Conservation (phyloP, 2,329 filamentous ascomycete genomes). For the Pseudogymnoascus sp. region DNA sequence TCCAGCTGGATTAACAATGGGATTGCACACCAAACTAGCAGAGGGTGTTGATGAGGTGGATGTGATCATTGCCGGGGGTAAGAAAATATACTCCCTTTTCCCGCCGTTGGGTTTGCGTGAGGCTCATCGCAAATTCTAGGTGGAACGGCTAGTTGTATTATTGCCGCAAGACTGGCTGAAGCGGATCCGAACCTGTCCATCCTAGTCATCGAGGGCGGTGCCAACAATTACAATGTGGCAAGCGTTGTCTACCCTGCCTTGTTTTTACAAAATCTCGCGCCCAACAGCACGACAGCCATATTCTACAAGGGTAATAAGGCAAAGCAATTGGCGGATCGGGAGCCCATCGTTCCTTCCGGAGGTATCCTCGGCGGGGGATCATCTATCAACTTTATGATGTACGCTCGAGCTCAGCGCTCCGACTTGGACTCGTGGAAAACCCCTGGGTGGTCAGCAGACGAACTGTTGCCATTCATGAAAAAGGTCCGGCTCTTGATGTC, state of each 20-base stretch:
- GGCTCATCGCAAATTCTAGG: constrained; percentile 21
- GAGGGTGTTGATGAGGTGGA: constrained; percentile 12
- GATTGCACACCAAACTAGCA: constrained; percentile 11
- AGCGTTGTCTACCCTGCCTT: constrained; percentile 37
- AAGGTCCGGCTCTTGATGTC: constrained; percentile 35
- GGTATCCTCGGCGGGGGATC: constrained; percentile 55
- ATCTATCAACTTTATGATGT: constrained; percentile 51
- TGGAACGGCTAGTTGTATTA: constrained; percentile 34
- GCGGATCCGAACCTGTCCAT: constrained; percentile 36
- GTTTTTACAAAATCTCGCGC: constrained; percentile 35
- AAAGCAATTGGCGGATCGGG: constrained; percentile 35
- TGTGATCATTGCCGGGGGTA: constrained; percentile 15
- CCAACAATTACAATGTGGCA: constrained; percentile 38
- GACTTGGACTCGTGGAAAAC: constrained; percentile 47
- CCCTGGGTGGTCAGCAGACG: constrained; percentile 43
- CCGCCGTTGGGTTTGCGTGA: neutral
- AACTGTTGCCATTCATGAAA: constrained; percentile 44
- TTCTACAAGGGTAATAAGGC: constrained; percentile 37
- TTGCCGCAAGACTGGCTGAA: constrained; percentile 37
- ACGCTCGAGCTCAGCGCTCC: constrained; percentile 34
- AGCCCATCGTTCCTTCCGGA: constrained; percentile 32
- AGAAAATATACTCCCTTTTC: neutral
- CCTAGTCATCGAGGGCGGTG: constrained; percentile 42
- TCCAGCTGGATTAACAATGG: constrained; percentile 6
- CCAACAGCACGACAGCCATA: constrained; percentile 35